Conservation (phyloP, 768 basidiomycete species). For the Suillus subaureus region DNA sequence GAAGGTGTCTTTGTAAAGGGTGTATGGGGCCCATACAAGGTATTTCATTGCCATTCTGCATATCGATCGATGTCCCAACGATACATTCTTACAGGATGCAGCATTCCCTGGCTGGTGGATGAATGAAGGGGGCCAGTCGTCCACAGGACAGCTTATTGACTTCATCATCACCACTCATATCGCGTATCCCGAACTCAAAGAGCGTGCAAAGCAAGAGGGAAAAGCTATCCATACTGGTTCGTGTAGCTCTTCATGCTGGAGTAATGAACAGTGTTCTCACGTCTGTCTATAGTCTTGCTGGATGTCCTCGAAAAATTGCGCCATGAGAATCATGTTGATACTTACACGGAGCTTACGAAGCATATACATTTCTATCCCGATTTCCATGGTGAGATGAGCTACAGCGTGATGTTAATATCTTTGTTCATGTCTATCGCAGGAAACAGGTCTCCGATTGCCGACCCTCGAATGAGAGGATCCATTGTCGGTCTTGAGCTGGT, state of each 20-base stretch:
- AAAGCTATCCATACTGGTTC: slow-evolving; percentile 62
- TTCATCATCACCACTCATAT: slow-evolving; percentile 93
- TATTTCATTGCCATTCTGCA: slow-evolving; percentile 25
- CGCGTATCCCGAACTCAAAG: slow-evolving; percentile 72
- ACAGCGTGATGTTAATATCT: neutral
- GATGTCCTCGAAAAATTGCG: slow-evolving; percentile 71
- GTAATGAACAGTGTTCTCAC: neutral
- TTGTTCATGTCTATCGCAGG: slow-evolving; percentile 47
- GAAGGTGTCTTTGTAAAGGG: slow-evolving; percentile 87
- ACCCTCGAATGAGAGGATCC: slow-evolving; percentile 92
- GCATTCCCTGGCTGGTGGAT: slow-evolving; percentile 99
- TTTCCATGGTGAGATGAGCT: slow-evolving; percentile 66
- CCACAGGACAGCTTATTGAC: slow-evolving; percentile 93
- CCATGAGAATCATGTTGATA: slow-evolving; percentile 53
- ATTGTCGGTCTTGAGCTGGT: slow-evolving; percentile 86
- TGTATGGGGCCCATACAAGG: slow-evolving; percentile 91
- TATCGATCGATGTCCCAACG: slow-evolving; percentile 13
- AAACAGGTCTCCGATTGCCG: slow-evolving; percentile 95
- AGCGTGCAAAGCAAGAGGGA: slow-evolving; percentile 58
- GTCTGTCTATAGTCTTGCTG: slow-evolving; percentile 58
- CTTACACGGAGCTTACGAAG: slow-evolving; percentile 83
- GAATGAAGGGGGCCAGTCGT: slow-evolving; percentile 99
- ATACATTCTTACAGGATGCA: slow-evolving; percentile 55
- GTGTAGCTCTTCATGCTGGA: neutral
- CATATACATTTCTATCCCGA: slow-evolving; percentile 96